A percentile compares a stretch with the other conserved stretches of the same genome.
phyloP scores from a whole-genome alignment of 768 basidiomycete species.

The Serendipita sp. region DNA sequence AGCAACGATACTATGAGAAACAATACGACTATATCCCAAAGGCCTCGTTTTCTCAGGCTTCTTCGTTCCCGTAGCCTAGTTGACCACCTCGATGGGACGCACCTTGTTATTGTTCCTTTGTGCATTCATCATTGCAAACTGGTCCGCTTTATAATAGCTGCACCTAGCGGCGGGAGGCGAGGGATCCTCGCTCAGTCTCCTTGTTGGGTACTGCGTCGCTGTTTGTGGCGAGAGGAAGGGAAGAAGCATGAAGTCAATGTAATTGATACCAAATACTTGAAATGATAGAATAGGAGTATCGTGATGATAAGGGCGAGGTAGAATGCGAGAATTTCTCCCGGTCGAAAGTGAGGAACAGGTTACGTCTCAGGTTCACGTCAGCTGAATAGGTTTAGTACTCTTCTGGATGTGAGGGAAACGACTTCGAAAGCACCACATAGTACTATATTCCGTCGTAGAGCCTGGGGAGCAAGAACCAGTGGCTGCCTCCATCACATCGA shows the following conservation, averaged over 20 bases:
- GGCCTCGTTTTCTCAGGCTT: too few relatives aligned
- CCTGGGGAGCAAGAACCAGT: background rate
- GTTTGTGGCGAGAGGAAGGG: background rate
- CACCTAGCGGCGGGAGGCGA: too few relatives aligned
- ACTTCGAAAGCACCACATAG: background rate
- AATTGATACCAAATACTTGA: background rate
- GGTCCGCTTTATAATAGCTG: too few relatives aligned
- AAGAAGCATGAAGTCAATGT: background rate
- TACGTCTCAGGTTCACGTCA: background rate
- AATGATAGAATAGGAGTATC: background rate
- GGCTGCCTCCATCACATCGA: too few relatives aligned
- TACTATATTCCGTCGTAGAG: background rate
- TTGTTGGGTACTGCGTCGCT: too few relatives aligned
- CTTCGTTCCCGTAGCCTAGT: too few relatives aligned
- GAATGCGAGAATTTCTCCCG: background rate
- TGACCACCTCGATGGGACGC: too few relatives aligned
- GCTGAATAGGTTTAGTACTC: background rate
- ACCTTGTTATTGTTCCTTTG: too few relatives aligned
- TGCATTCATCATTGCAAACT: too few relatives aligned
- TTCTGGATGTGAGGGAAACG: background rate
- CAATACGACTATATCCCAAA: too few relatives aligned
- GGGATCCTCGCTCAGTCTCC: too few relatives aligned
- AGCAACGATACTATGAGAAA: too few relatives aligned
- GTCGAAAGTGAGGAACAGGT: background rate
- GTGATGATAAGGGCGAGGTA: background rate